Evolutionary conservation across 352 stramenopile genomes (phyloP), one percentile per base, ranked within the genome.

Genomic region (Phytophthora colocasiae): DNA sequence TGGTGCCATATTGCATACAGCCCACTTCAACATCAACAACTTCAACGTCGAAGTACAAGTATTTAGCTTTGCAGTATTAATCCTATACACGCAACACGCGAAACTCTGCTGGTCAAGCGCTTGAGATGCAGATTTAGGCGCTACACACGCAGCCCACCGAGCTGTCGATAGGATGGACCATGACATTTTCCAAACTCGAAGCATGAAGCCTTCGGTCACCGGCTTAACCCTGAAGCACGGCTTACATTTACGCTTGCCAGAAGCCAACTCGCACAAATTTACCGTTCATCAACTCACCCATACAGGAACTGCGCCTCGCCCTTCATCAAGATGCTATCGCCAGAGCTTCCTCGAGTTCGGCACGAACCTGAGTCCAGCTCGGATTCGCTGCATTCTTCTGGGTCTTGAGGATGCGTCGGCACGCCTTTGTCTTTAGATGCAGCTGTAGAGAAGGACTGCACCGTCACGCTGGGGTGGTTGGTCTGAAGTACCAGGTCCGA

Each of bases 401-500:
- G 29, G 38, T 56, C 46, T 26, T 36, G 34, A 44, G 22, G 26
- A 39, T 71, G 41, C 31, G 51, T 63, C 11, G 46, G 26, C 50
- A 66, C 36, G 24, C 48, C 39, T 22, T 65, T 58, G 32, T 31
- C 17, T 17, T 61, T 61, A 15, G 45, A 65, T 47, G 57, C 14
- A 55, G 44, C 48, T 40, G 66, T 70, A 7, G 69, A 67, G 55
- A 64, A 80, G 24, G 50, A 69, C 26, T 65, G 69, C 44, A 78
- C 52, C 4, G 38, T 66, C 31, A 55, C 68, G 45, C 57, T 81
- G 7, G 77, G 69, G 46, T 82, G 78, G 27, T 80, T 81, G 32
- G 69, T 82, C 62, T 85, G 66, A n/a, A 87, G 73, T 14, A 91
- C 65, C 39, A 91, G 47, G 44, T 91, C 83, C 14, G 83, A 85